A percentile compares a stretch with the other conserved stretches of the same genome.
phyloP scores from a whole-genome alignment of 371 early-diverging fungal genomes.

The Batkoa obscura region DNA sequence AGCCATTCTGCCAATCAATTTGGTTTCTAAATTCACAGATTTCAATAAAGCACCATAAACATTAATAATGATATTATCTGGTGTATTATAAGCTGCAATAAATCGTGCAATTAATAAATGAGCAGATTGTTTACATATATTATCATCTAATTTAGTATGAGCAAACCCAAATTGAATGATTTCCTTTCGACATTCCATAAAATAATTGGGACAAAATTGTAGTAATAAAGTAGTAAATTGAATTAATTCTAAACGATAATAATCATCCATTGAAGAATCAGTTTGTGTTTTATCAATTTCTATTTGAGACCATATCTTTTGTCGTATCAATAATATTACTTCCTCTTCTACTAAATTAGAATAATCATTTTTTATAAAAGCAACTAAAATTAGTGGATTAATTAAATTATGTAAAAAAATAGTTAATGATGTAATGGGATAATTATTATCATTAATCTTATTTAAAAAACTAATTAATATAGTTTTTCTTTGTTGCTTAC shows the following conservation, averaged over 20 bases:
- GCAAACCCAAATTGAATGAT: constrained; percentile 91
- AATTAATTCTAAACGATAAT: constrained; percentile 67
- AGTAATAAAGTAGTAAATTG: constrained; percentile 82
- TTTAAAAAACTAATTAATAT: too few species aligned
- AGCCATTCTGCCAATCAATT: constrained; percentile 75
- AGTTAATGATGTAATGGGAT: constrained; percentile 10
- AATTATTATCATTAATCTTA: too few species aligned
- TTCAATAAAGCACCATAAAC: constrained; percentile 74
- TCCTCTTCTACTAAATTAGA: constrained; percentile 34
- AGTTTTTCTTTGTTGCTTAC: too few species aligned
- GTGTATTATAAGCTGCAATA: constrained; percentile 80
- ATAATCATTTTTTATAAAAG: constrained; percentile 23
- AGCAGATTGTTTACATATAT: constrained; percentile 84
- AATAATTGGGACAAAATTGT: constrained; percentile 51
- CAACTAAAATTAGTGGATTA: constrained; percentile 54
- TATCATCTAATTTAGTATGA: constrained; percentile 72
- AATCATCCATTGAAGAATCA: constrained; percentile 39
- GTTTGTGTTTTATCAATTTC: constrained; percentile 28
- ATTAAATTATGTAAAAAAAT: constrained; percentile 14
- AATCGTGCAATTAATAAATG: constrained; percentile 82
- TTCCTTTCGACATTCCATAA: constrained; percentile 71
- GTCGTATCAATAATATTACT: constrained; percentile 44
- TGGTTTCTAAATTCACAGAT: constrained; percentile 69
- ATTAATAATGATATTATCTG: constrained; percentile 75
- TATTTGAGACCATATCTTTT: constrained; percentile 47